Percentiles rank a stretch among this genome's conserved stretches.
These are phyloP conservation scores for Coriolopsis trogii DNA, from an alignment of 1,284 basidiomycete species.

Conservation along the genomic window DNA sequence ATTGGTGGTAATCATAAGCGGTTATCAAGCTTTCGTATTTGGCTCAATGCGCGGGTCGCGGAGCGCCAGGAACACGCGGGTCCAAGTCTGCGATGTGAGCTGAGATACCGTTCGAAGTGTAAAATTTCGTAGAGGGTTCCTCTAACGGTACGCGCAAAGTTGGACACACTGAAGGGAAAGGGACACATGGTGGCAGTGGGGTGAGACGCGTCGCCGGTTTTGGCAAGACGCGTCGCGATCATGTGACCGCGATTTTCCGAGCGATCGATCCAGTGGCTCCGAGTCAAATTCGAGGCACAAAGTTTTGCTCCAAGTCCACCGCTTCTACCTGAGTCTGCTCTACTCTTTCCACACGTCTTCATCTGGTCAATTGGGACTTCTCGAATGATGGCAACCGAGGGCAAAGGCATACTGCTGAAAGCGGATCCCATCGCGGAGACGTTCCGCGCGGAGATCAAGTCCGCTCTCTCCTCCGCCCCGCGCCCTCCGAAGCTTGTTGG, in stretches of 20 bases:
- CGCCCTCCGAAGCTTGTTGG: constrained; percentile 83
- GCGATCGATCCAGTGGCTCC: constrained; percentile 15
- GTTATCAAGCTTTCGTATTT: constrained; percentile 32
- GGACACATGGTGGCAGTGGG: neutral
- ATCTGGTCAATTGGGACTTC: neutral
- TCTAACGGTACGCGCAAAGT: too few species aligned
- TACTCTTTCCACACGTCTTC: neutral
- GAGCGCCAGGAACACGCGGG: neutral
- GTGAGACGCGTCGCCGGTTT: neutral
- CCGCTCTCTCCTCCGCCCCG: constrained; percentile 42
- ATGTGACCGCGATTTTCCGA: constrained; percentile 23
- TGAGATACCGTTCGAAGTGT: too few species aligned
- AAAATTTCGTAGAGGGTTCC: too few species aligned
- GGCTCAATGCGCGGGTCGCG: constrained; percentile 34
- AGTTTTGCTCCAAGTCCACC: too few species aligned
- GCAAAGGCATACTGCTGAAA: constrained; percentile 77
- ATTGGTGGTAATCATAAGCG: too few species aligned
- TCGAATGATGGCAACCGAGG: constrained; percentile 27
- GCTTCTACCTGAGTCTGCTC: neutral
- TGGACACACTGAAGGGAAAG: too few species aligned
- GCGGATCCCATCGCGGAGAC: constrained; percentile 70
- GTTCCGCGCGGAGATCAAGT: constrained; percentile 70
- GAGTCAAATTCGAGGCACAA: constrained; percentile 20
- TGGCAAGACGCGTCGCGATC: constrained; percentile 8
- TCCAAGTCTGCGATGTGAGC: neutral